A percentile compares a stretch with the other conserved stretches of the same genome.
Conservation (phyloP, 345 rosid species). For the Eucalyptus victrix region DNA sequence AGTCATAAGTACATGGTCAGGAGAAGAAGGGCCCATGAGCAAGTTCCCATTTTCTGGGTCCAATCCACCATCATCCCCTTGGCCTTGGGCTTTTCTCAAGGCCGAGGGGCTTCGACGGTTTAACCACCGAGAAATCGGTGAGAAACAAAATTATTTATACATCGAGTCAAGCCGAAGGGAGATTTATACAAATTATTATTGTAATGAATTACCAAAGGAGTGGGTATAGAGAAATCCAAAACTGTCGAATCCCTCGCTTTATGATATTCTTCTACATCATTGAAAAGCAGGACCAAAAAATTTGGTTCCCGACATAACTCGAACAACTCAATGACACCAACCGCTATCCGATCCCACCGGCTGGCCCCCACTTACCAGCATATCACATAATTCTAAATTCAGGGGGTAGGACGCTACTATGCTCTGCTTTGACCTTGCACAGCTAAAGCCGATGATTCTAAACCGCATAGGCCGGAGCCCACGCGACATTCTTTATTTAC, state of each 20-base stretch:
- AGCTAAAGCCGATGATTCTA: neutral
- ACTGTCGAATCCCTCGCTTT: neutral
- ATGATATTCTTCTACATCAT: neutral
- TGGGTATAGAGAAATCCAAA: neutral
- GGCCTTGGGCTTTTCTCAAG: no score
- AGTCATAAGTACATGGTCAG: neutral
- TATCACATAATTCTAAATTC: neutral
- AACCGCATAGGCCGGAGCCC: neutral
- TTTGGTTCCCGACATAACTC: neutral
- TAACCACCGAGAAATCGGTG: no score
- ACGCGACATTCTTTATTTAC: neutral
- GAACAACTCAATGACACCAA: neutral
- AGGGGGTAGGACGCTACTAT: neutral
- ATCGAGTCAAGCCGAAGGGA: neutral
- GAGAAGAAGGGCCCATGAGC: neutral
- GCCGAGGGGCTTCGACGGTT: no score
- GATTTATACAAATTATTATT: neutral
- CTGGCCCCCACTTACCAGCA: neutral
- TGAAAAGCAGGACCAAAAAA: neutral
- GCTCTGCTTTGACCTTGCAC: neutral
- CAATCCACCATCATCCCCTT: neutral
- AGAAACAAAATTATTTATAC: no score
- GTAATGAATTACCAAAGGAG: neutral
- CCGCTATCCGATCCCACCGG: neutral
- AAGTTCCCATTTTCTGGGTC: neutral